These are phyloP conservation scores for Aspergillus saccharolyticus DNA, from an alignment of 495 filamentous ascomycete genomes.

Conservation along the genomic window DNA sequence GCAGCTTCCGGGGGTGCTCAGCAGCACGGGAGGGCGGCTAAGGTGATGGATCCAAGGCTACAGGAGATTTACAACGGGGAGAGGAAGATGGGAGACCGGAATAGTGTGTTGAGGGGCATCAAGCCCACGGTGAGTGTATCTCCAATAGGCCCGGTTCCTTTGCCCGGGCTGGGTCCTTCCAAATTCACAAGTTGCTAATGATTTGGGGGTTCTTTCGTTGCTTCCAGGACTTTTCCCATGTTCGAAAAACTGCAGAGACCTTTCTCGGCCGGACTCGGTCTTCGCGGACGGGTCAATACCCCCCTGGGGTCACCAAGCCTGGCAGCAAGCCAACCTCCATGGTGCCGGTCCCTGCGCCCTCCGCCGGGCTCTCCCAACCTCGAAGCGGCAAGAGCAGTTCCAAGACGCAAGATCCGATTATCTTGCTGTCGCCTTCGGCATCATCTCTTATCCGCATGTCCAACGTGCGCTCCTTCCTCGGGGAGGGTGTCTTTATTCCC, in stretches of 20 bases:
- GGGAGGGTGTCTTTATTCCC: constrained; percentile 74
- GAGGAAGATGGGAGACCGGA: constrained; percentile 85
- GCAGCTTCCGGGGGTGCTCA: constrained; percentile 39
- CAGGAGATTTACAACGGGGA: constrained; percentile 87
- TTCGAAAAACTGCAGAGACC: constrained; percentile 76
- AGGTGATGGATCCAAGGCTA: constrained; percentile 71
- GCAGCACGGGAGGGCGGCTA: constrained; percentile 40
- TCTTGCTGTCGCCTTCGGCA: constrained; percentile 96
- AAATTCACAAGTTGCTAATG: no score
- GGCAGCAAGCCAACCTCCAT: constrained; percentile 31
- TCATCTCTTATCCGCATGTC: constrained; percentile 95
- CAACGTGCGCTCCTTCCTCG: constrained; percentile 94
- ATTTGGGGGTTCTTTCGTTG: no score
- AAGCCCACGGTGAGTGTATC: constrained; percentile 72
- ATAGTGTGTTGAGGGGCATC: constrained; percentile 78
- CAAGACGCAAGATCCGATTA: constrained; percentile 81
- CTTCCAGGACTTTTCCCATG: constrained; percentile 95
- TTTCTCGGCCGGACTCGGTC: constrained; percentile 65
- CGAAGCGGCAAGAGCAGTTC: constrained; percentile 40
- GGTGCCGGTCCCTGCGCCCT: constrained; percentile 32
- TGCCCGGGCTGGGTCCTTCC: no score
- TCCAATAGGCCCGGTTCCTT: not conserved
- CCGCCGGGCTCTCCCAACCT: constrained; percentile 36
- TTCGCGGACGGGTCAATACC: constrained; percentile 38
- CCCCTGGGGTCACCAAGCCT: constrained; percentile 35